phyloP scores from a whole-genome alignment of 139 green algal species.

The Picochlorum costavermella region DNA sequence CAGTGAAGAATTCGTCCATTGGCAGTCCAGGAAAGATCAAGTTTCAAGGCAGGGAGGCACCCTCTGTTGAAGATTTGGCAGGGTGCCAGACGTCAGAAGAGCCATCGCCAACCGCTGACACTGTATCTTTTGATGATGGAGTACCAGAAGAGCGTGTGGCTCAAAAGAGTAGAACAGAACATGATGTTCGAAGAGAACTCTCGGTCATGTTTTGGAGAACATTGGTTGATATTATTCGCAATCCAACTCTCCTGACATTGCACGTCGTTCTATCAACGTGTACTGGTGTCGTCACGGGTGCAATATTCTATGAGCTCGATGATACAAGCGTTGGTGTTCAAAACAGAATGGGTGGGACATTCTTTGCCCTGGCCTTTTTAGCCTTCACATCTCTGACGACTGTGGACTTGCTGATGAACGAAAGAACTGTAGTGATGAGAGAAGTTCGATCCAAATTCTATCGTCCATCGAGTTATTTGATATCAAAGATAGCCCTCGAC shows the following conservation, averaged over 20 bases:
- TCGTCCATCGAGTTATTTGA: slow-evolving; percentile 42
- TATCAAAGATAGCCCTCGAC: slow-evolving; percentile 61
- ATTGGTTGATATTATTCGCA: slow-evolving; percentile 60
- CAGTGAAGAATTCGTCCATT: neutral
- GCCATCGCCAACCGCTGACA: too few relatives aligned
- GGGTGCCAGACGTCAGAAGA: too few relatives aligned
- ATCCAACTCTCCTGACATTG: slow-evolving; percentile 53
- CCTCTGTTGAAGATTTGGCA: too few relatives aligned
- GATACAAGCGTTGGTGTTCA: slow-evolving; percentile 43
- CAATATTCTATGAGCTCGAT: slow-evolving; percentile 48
- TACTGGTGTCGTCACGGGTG: slow-evolving; percentile 51
- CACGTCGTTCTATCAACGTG: slow-evolving; percentile 39
- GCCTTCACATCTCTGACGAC: slow-evolving; percentile 65
- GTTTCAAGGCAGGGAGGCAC: too few relatives aligned
- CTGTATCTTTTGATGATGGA: too few relatives aligned
- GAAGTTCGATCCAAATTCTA: slow-evolving; percentile 53
- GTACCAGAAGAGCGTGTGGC: too few relatives aligned
- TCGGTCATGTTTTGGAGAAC: slow-evolving; percentile 62
- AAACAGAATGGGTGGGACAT: slow-evolving; percentile 62
- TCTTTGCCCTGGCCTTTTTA: slow-evolving; percentile 71
- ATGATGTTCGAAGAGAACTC: slow-evolving; percentile 34
- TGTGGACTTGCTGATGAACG: slow-evolving; percentile 52
- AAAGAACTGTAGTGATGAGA: slow-evolving; percentile 46
- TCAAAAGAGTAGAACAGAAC: too few relatives aligned
- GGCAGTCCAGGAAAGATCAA: neutral